These are phyloP conservation scores for Corchorus olitorius DNA, from an alignment of 345 rosid species.

Conservation along the genomic window DNA sequence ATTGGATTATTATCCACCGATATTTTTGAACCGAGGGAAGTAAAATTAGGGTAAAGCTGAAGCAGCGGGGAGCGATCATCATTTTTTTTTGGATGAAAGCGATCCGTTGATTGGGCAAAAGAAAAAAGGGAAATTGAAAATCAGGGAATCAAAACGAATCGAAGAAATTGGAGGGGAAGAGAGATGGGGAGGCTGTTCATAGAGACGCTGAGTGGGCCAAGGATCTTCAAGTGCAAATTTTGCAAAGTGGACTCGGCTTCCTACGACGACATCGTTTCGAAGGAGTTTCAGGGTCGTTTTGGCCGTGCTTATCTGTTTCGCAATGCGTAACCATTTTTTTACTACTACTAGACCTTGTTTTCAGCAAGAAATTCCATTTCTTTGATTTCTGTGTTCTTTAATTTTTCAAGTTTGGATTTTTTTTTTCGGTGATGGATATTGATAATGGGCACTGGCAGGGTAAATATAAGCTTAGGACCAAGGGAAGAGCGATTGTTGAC, in stretches of 20 bases:
- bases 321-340: too few species aligned
- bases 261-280: too few species aligned
- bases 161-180: not conserved
- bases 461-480: conserved; percentile 43
- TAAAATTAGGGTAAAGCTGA: not conserved
- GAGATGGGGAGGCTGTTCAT: conserved; percentile 4
- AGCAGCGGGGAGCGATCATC: not conserved
- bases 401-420: not conserved
- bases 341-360: not conserved
- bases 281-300: too few species aligned
- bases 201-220: not conserved
- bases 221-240: too few species aligned
- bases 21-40: not conserved
- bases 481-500: conserved; percentile 31
- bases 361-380: not conserved
- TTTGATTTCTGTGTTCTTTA: not conserved
- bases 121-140: not conserved
- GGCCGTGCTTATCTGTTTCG: too few species aligned
- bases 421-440: not conserved
- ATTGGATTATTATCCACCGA: not conserved
- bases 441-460: conserved; percentile 23
- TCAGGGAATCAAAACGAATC: not conserved
- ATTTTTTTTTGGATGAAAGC: not conserved
- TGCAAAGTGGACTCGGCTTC: too few species aligned
- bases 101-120: not conserved